A percentile compares a stretch with the other conserved stretches of the same genome.
Evolutionary conservation across 371 early-diverging fungal genomes (phyloP).

Genomic region (Zychaea mexicana): DNA sequence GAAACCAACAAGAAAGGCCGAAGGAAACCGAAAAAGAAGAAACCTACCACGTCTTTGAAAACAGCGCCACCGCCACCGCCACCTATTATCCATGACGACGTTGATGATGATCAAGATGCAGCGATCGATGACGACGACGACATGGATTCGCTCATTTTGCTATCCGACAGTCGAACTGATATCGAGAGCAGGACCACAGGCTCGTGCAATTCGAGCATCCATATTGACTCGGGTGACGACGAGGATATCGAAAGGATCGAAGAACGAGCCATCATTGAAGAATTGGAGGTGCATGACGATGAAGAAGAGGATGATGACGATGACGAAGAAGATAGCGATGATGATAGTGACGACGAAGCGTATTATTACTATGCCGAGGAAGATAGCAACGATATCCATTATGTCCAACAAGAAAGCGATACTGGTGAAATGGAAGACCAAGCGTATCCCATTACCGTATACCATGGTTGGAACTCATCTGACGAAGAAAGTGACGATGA

Average conservation of each 20-base stretch:
- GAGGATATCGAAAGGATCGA: conserved; percentile 45
- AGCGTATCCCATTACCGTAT: no score
- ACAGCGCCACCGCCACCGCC: not conserved
- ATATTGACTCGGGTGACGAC: conserved; percentile 49
- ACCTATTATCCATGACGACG: not conserved
- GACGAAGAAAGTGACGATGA: conserved; percentile 39
- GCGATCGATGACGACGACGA: conserved; percentile 14
- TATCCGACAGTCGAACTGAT: not conserved
- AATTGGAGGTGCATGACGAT: conserved; percentile 30
- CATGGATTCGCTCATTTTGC: conserved; percentile 15
- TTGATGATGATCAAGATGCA: no score
- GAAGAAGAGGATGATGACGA: conserved; percentile 17
- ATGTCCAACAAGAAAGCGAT: conserved; percentile 42
- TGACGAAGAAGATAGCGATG: conserved; percentile 19
- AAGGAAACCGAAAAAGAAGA: conserved; percentile 21
- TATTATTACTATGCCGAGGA: conserved; percentile 14
- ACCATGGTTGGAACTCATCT: conserved; percentile 39
- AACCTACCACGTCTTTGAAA: not conserved
- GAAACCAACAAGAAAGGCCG: not conserved
- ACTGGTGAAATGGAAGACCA: conserved; percentile 27
- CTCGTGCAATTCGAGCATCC: conserved; percentile 29
- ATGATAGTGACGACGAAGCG: conserved; percentile 20
- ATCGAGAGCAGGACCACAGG: not conserved
- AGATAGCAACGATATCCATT: conserved; percentile 3
- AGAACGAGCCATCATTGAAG: conserved; percentile 42